Evolutionary conservation across 148 eudicot species (phyloP).

Genomic region (Rhododendron vialii): DNA sequence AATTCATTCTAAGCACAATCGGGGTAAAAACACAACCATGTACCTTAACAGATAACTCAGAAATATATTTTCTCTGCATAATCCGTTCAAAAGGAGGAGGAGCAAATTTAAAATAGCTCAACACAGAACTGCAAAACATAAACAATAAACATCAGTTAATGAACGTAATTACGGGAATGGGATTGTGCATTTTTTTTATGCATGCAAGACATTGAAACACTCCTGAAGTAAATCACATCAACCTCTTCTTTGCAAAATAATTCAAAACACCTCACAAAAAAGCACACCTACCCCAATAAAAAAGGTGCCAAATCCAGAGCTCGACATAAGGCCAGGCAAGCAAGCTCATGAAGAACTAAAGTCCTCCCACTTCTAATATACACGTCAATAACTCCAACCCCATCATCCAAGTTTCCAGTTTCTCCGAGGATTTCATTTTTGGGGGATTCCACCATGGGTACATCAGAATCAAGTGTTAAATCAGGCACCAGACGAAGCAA

Average conservation of each 20-base stretch:
- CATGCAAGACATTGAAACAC: no score
- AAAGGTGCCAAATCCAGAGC: slow-evolving; percentile 67
- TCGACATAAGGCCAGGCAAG: slow-evolving; percentile 72
- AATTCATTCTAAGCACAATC: not conserved
- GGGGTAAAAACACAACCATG: not conserved
- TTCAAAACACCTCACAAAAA: not conserved
- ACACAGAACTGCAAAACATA: slow-evolving; percentile 51
- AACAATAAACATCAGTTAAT: not conserved
- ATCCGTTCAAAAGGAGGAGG: slow-evolving; percentile 81
- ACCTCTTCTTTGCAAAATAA: not conserved
- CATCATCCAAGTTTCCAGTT: slow-evolving; percentile 32
- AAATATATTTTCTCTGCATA: slow-evolving; percentile 18
- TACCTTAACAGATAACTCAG: slow-evolving; percentile 39
- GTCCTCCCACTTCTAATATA: slow-evolving; percentile 50
- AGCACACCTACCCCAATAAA: slow-evolving; percentile 48
- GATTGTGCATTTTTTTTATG: not conserved
- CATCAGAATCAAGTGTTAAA: slow-evolving; percentile 32
- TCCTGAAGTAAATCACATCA: not conserved
- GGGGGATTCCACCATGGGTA: slow-evolving; percentile 23
- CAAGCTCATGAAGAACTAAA: slow-evolving; percentile 77
- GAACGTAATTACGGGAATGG: not conserved
- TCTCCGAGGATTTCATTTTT: slow-evolving; percentile 35
- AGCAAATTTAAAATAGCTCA: slow-evolving; percentile 58
- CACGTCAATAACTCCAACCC: slow-evolving; percentile 42
- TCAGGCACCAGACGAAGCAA: slow-evolving; percentile 50